Percentiles rank a stretch among this genome's conserved stretches.
phyloP scores from a whole-genome alignment of 2,329 filamentous ascomycete genomes.

The Fusarium pseudoanthophilum region DNA sequence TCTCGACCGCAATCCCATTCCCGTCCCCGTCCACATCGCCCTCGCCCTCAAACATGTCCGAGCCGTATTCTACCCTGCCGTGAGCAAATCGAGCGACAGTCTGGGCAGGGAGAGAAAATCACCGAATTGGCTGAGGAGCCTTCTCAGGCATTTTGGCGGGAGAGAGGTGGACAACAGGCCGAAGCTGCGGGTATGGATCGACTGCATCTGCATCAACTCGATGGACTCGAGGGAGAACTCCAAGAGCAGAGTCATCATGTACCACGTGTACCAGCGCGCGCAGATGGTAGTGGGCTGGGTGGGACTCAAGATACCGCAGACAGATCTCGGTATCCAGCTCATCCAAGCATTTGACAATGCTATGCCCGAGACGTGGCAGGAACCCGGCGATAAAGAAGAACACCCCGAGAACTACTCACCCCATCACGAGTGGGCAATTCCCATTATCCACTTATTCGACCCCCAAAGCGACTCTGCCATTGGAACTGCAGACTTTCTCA shows the following conservation, averaged over 20 bases:
- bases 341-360: conserved; percentile 46
- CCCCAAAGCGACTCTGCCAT: conserved; percentile 39
- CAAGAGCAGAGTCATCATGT: conserved; percentile 45
- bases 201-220: conserved; percentile 47
- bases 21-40: conserved; percentile 45
- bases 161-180: conserved; percentile 21
- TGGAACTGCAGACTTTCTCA: conserved; percentile 45
- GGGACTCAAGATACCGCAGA: conserved; percentile 45
- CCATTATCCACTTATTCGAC: conserved; percentile 41
- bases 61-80: conserved; percentile 47
- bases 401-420: conserved; percentile 51
- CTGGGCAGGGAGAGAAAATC: conserved; percentile 19
- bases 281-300: conserved; percentile 50
- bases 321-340: conserved; percentile 41
- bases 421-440: conserved; percentile 45
- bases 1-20: conserved; percentile 43
- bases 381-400: conserved; percentile 47
- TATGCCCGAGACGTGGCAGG: conserved; percentile 48
- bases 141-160: conserved; percentile 24
- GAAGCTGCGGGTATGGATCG: conserved; percentile 47
- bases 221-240: conserved; percentile 44
- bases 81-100: conserved; percentile 33
- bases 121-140: conserved; percentile 27
- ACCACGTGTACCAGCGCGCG: conserved; percentile 45
- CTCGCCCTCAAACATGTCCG: conserved; percentile 49